Conservation (phyloP, 306 rosid species). For the Castanospermum australe region DNA sequence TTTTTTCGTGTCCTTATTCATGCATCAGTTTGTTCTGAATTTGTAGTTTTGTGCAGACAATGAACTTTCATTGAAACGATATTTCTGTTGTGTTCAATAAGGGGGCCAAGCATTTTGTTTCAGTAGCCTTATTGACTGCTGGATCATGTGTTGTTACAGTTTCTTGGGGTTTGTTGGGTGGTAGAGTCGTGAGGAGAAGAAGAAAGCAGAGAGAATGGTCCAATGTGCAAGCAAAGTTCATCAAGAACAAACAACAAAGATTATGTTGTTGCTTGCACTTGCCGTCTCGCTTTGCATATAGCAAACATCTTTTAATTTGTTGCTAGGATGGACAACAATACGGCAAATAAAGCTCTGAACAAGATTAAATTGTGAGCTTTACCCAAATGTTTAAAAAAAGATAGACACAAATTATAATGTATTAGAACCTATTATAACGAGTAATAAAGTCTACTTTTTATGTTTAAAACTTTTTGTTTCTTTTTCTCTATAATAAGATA, state of each 20-base stretch:
- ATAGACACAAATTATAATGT: too few relatives aligned
- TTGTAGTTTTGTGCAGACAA: neutral
- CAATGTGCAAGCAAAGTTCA: neutral
- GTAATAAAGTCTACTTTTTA: too few relatives aligned
- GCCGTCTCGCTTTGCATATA: neutral
- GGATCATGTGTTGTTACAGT: constrained; percentile 27
- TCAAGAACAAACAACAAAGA: neutral
- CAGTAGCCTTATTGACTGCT: neutral
- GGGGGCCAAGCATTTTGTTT: neutral
- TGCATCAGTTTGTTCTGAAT: neutral
- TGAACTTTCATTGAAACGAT: too few relatives aligned
- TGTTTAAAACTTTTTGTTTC: too few relatives aligned
- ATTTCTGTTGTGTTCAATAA: too few relatives aligned
- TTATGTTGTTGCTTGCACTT: neutral
- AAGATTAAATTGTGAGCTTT: neutral
- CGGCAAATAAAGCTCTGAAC: neutral
- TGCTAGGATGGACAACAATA: neutral
- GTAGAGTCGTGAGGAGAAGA: constrained; percentile 5
- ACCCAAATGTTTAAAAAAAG: too few relatives aligned
- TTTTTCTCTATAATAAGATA: too few relatives aligned
- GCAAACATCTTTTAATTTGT: neutral
- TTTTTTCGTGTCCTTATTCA: neutral
- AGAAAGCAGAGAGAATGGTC: neutral
- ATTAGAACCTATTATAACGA: too few relatives aligned
- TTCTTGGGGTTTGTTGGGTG: constrained; percentile 57